Conservation (phyloP, 108 stramenopile genomes). For the Ochromonas danica region DNA sequence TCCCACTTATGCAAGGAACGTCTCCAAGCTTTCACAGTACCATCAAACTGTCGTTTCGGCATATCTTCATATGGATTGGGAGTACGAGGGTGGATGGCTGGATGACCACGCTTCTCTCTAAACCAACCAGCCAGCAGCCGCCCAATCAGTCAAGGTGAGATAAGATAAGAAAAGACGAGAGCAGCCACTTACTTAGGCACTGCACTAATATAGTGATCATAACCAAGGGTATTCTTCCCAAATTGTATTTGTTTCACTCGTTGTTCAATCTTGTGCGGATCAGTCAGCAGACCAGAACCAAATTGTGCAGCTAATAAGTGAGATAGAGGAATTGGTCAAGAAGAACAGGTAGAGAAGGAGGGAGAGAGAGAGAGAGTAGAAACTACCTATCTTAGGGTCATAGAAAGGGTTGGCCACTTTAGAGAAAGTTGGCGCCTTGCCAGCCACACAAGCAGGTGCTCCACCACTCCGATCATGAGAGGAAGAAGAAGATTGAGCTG, state of each 20-base stretch:
- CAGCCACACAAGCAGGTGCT: too few species aligned
- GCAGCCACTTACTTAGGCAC: constrained; percentile 34
- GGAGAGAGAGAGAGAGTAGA: too few species aligned
- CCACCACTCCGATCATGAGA: too few species aligned
- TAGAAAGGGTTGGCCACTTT: too few species aligned
- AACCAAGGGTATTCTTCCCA: constrained; percentile 33
- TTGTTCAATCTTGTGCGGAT: constrained; percentile 8
- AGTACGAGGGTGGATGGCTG: background rate
- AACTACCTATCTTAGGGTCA: too few species aligned
- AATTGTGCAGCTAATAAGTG: background rate
- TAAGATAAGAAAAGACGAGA: too few species aligned
- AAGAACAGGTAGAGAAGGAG: too few species aligned
- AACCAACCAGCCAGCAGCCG: too few species aligned
- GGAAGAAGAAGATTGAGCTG: too few species aligned
- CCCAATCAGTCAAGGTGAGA: too few species aligned
- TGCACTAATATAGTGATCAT: constrained; percentile 12
- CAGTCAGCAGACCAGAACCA: background rate
- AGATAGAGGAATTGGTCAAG: too few species aligned
- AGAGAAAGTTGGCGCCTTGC: too few species aligned
- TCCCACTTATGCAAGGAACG: constrained; percentile 28
- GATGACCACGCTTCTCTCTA: background rate
- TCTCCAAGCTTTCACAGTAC: constrained; percentile 31
- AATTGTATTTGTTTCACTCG: constrained; percentile 28
- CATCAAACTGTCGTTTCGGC: constrained; percentile 27
- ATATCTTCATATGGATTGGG: constrained; percentile 22